Conservation (phyloP, 2,329 filamentous ascomycete genomes). For the Ascochyta viciae-villosae region DNA sequence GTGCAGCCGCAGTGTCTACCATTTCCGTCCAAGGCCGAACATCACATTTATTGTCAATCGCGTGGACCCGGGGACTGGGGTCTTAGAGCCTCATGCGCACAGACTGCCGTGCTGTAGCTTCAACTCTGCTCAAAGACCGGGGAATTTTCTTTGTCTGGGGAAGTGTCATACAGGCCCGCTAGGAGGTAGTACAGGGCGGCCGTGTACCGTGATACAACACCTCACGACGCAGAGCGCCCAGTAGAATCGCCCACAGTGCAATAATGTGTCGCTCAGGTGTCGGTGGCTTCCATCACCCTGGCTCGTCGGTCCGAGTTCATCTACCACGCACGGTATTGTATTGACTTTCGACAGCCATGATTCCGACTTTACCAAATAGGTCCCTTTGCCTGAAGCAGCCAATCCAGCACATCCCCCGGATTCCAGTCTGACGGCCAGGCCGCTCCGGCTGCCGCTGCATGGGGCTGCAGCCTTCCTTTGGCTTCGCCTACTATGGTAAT, state of each 20-base stretch:
- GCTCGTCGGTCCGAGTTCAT: conserved; percentile 15
- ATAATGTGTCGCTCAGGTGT: not conserved
- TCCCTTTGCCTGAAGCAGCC: not conserved
- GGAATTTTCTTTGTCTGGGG: not conserved
- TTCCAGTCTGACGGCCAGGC: conserved; percentile 15
- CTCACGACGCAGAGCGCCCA: not conserved
- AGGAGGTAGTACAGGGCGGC: not conserved
- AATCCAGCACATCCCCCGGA: conserved; percentile 18
- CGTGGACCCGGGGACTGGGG: not conserved
- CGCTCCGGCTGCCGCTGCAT: conserved; percentile 9
- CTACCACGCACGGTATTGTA: not conserved
- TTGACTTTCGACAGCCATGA: not conserved
- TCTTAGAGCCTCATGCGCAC: conserved; percentile 7
- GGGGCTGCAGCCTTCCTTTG: conserved; percentile 5
- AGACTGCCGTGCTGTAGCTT: conserved; percentile 12
- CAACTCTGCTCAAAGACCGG: not conserved
- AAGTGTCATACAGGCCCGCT: conserved; percentile 8
- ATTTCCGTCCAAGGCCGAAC: no score
- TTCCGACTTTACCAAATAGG: not conserved
- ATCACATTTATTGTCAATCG: not conserved
- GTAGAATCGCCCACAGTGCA: not conserved
- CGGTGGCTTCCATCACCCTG: conserved; percentile 1
- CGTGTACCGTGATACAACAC: not conserved
- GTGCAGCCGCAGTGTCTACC: not conserved
- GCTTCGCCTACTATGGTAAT: not conserved